Percentiles rank a stretch among this genome's conserved stretches.
Conservation (phyloP, 306 rosid species). For the Parietaria judaica region DNA sequence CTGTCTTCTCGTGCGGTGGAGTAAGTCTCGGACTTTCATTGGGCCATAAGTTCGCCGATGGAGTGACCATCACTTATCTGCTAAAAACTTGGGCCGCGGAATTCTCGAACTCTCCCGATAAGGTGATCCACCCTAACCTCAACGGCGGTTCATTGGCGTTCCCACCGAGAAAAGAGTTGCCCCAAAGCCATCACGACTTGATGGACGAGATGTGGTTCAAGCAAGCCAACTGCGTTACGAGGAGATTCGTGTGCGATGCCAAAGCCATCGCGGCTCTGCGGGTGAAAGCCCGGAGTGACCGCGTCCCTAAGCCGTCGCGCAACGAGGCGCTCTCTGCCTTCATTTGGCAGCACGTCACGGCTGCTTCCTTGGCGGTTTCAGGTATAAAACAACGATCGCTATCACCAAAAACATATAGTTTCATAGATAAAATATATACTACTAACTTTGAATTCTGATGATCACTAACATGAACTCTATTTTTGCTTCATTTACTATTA, state of each 20-base stretch:
- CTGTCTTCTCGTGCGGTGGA: slow-evolving; percentile 42
- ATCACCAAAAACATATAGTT: no score
- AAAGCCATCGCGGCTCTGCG: slow-evolving; percentile 23
- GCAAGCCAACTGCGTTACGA: slow-evolving; percentile 22
- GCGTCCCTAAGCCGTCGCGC: slow-evolving; percentile 24
- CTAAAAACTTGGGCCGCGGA: slow-evolving; percentile 34
- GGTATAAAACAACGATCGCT: neutral
- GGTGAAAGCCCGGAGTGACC: slow-evolving; percentile 16
- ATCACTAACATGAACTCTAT: no score
- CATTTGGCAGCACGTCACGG: slow-evolving; percentile 32
- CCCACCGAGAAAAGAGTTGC: slow-evolving; percentile 30
- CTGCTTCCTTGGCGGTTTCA: slow-evolving; percentile 17
- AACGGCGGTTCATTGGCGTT: slow-evolving; percentile 16
- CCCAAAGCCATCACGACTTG: slow-evolving; percentile 13
- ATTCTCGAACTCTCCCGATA: slow-evolving; percentile 12
- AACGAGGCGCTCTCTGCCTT: slow-evolving; percentile 31
- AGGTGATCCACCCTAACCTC: slow-evolving; percentile 23
- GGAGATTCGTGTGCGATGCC: slow-evolving; percentile 33
- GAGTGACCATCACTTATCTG: slow-evolving; percentile 18
- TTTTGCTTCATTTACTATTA: no score
- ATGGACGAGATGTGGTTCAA: slow-evolving; percentile 18
- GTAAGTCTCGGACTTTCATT: slow-evolving; percentile 31
- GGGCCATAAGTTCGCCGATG: slow-evolving; percentile 35
- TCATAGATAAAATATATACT: no score
- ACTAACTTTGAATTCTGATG: no score